Evolutionary conservation across 1,284 basidiomycete species (phyloP), one percentile per base, ranked within the genome.

Genomic region (Meripilus lineatus): DNA sequence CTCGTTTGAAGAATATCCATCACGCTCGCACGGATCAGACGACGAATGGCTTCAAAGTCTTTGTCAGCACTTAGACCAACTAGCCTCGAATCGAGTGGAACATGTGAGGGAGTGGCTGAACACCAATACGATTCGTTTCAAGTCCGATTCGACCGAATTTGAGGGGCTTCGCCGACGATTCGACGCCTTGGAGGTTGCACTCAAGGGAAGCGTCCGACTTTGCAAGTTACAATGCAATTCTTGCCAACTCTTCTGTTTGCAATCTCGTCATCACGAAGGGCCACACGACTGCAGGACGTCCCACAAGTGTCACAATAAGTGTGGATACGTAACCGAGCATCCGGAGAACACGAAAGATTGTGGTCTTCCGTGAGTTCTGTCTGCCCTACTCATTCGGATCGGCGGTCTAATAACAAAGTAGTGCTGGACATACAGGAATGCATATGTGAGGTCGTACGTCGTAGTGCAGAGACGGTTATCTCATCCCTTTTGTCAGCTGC

Each of bases 361-460:
- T 55, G 67, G 69, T 10, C 62, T 74, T 50, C 65, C 60, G 77
- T 79, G 50, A 36, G 72, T 64, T 3, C n/a, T 32, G 32, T 32
- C 4, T 30, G 28, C 13, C 38, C n/a, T n/a, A n/a, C n/a, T n/a
- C n/a, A n/a, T n/a, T n/a, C n/a, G n/a, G n/a, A n/a, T n/a, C n/a
- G n/a, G n/a, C n/a, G n/a, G n/a, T n/a, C 18, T 45, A n/a, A 5
- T 5, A 8, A 17, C 13, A 25, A 20, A 21, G 4, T 44, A 81
- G 79, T 13, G 79, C 77, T 11, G 78, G 81, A 0, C 79, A 82
- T 47, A 56, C 68, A 7, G 75, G 76, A 14, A 61, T 58, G 6
- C 79, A 81, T 49, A 67, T 78, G 77, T 77, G 57, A 39, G 65
- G 48, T 24, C n/a, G n/a, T n/a, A n/a, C n/a, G n/a, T n/a, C n/a